Conservation (phyloP, 257 asterid species). For the Fraxinus cuspidata region DNA sequence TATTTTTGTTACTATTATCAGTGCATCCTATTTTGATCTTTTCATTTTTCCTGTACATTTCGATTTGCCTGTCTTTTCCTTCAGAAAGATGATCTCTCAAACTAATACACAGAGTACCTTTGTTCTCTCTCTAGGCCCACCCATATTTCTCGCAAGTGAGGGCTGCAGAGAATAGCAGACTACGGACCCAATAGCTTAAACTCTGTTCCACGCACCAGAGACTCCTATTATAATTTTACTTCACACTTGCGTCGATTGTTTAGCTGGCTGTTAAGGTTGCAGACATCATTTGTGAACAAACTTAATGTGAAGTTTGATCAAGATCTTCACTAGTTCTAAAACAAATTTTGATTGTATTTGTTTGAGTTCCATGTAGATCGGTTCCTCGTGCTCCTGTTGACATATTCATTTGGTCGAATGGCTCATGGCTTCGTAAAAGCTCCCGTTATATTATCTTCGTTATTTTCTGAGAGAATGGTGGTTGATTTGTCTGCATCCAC, state of each 20-base stretch:
- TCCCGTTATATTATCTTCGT: no score
- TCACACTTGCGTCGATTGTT: background rate
- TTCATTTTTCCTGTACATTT: background rate
- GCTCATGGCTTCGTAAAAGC: no score
- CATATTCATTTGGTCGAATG: no score
- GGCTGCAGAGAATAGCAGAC: conserved; percentile 56
- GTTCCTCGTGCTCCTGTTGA: background rate
- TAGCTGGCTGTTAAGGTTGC: conserved; percentile 17
- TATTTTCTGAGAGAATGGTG: no score
- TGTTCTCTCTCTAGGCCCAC: conserved; percentile 33
- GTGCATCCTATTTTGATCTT: background rate
- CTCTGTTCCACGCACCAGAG: background rate
- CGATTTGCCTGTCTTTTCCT: background rate
- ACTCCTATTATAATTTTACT: conserved; percentile 26
- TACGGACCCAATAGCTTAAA: conserved; percentile 36
- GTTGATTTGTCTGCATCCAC: conserved; percentile 41
- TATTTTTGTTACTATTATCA: background rate
- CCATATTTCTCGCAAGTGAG: conserved; percentile 55
- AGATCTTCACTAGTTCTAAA: background rate
- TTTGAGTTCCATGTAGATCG: background rate
- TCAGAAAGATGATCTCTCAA: background rate
- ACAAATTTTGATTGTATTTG: background rate
- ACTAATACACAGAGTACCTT: background rate
- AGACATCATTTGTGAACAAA: conserved; percentile 7
- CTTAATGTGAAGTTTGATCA: conserved; percentile 5